Percentiles rank a stretch among this genome's conserved stretches.
phyloP scores from a whole-genome alignment of 2,329 filamentous ascomycete species.

The Akanthomyces lecanii region DNA sequence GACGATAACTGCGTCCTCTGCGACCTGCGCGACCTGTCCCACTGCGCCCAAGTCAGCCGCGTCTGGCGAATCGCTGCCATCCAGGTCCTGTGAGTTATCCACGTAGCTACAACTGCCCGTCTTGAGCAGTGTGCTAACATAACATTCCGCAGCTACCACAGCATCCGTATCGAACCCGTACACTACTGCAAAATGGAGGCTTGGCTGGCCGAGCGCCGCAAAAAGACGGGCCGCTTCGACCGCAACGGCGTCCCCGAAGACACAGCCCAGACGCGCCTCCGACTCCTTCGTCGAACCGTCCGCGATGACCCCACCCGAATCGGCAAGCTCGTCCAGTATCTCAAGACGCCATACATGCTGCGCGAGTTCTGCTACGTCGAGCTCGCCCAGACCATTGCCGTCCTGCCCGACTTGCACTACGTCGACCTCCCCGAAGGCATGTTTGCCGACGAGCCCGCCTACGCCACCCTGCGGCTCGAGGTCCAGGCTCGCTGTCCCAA shows the following conservation, averaged over 20 bases:
- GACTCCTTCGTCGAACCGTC: slow-evolving; percentile 75
- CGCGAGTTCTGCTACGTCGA: slow-evolving; percentile 81
- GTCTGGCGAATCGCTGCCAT: slow-evolving; percentile 60
- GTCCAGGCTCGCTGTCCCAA: slow-evolving; percentile 78
- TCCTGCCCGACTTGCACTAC: slow-evolving; percentile 79
- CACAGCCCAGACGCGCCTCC: slow-evolving; percentile 68
- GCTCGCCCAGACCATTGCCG: slow-evolving; percentile 79
- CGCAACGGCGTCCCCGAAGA: slow-evolving; percentile 78
- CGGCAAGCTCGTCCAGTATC: slow-evolving; percentile 66
- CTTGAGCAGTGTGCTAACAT: background rate
- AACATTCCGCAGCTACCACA: slow-evolving; percentile 62
- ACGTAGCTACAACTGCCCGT: background rate
- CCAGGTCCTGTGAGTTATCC: slow-evolving; percentile 55
- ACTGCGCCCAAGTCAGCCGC: slow-evolving; percentile 70
- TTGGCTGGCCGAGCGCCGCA: slow-evolving; percentile 72
- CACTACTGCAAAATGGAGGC: slow-evolving; percentile 92
- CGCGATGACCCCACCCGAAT: slow-evolving; percentile 68
- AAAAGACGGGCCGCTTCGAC: slow-evolving; percentile 67
- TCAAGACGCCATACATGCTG: slow-evolving; percentile 94
- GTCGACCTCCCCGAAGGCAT: slow-evolving; percentile 88
- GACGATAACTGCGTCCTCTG: slow-evolving; percentile 89
- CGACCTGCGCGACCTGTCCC: slow-evolving; percentile 81
- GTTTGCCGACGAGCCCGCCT: slow-evolving; percentile 74
- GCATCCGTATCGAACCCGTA: slow-evolving; percentile 87
- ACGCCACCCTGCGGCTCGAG: slow-evolving; percentile 73